phyloP scores from a whole-genome alignment of 2,329 filamentous ascomycete species.

The Acrocalymma vagum region DNA sequence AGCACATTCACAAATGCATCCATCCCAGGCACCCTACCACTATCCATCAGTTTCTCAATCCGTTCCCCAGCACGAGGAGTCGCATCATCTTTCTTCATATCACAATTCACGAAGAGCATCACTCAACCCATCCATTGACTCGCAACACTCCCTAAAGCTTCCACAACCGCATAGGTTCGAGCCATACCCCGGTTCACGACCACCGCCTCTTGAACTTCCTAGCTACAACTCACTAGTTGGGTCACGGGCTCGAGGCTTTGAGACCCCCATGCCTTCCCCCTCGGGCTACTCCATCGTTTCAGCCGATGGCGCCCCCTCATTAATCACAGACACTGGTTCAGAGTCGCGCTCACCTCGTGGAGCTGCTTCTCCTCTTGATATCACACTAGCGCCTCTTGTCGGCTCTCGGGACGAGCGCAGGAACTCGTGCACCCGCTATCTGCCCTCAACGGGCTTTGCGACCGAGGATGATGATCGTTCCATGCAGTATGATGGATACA shows the following conservation, averaged over 20 bases:
- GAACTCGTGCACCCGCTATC: slow-evolving; percentile 44
- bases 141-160: slow-evolving; percentile 39
- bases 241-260: slow-evolving; percentile 47
- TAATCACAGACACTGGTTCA: slow-evolving; percentile 71
- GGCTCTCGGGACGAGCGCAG: slow-evolving; percentile 47
- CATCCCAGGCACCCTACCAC: slow-evolving; percentile 42
- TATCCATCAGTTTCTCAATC: slow-evolving; percentile 33
- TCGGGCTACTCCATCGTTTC: slow-evolving; percentile 70
- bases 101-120: slow-evolving; percentile 39
- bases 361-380: slow-evolving; percentile 56
- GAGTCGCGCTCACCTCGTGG: slow-evolving; percentile 56
- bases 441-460: slow-evolving; percentile 49
- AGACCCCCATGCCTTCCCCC: slow-evolving; percentile 71
- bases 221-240: slow-evolving; percentile 28
- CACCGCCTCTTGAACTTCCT: slow-evolving; percentile 41
- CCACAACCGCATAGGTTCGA: slow-evolving; percentile 43
- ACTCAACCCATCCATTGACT: slow-evolving; percentile 33
- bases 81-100: slow-evolving; percentile 33
- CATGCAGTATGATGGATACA: slow-evolving; percentile 31
- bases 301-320: slow-evolving; percentile 70
- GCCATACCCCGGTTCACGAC: slow-evolving; percentile 39
- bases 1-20: slow-evolving; percentile 35
- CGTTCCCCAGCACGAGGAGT: slow-evolving; percentile 34
- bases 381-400: slow-evolving; percentile 47
- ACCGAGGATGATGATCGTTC: slow-evolving; percentile 44